Evolutionary conservation across 2,329 filamentous ascomycete species (phyloP), one percentile per base, ranked within the genome.

Genomic region (Aureobasidium sp.): DNA sequence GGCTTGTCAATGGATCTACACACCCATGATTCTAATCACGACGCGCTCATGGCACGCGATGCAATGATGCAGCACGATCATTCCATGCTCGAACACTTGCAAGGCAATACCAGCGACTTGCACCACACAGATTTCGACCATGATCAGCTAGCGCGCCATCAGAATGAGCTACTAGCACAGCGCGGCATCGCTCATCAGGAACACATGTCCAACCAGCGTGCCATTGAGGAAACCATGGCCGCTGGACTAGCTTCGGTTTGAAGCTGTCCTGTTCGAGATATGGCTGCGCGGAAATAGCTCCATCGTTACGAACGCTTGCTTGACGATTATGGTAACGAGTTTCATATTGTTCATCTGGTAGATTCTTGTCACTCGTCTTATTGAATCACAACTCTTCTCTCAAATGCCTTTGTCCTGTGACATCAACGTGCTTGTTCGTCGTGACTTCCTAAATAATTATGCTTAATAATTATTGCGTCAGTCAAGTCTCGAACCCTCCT

Each of bases 31-130:
- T 7, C 32, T 17, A 48, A 32, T 27, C 62, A 64, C 50, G 57
- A 64, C 5, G 26, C 61, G 9, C 57, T 63, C 17, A 53, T 63
- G 46, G 37, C 44, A 17, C 53, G 48, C 23, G 62, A 63, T 39
- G 47, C 62, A 6, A 60, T 63, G 62, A 50, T 63, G 52, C 62
- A 63, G 27, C 62, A 64, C 27, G 62, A 61, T 27, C 62, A 64
- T 7, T 32, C 39, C 7, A 62, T 62, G 32, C 57, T 64, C 34
- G 56, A 63, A 12, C 57, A 61, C 42, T 32, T 53, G 7, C 48
- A 56, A 46, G 41, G 23, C 23, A 52, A 63, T 23, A 32, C 27
- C 3, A 15, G 13, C 13, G 48, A 63, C n/a, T 27, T 59, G 62
- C 62, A 60, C n/a, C 61, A 62, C 32, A 34, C 42, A 15, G 44